A percentile compares a stretch with the other conserved stretches of the same genome.
These are phyloP conservation scores for Neoascochyta sp. DNA, from an alignment of 2,329 filamentous ascomycete genomes.

Conservation along the genomic window DNA sequence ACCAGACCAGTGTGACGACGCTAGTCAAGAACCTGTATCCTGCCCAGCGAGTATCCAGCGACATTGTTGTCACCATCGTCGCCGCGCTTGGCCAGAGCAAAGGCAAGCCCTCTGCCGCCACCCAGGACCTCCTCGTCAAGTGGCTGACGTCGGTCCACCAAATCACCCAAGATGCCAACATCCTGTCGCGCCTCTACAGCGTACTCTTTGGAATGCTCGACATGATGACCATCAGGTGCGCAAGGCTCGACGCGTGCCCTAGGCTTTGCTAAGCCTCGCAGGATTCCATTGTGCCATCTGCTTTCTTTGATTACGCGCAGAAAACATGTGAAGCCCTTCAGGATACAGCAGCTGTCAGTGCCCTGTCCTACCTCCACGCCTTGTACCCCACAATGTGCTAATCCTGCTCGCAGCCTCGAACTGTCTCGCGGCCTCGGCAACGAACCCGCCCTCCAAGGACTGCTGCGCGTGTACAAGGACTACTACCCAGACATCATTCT, in stretches of 20 bases:
- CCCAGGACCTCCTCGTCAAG: conserved; percentile 68
- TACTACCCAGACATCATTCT: conserved; percentile 88
- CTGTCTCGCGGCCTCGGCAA: conserved; percentile 51
- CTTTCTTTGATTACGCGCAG: conserved; percentile 74
- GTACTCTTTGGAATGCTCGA: conserved; percentile 79
- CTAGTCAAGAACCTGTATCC: conserved; percentile 76
- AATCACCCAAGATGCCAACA: conserved; percentile 59
- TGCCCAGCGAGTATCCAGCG: conserved; percentile 57
- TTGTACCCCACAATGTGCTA: conserved; percentile 12
- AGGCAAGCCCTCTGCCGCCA: conserved; percentile 66
- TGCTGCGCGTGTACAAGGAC: conserved; percentile 81
- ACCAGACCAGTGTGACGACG: conserved; percentile 68
- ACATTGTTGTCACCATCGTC: conserved; percentile 62
- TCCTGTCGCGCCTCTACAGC: conserved; percentile 67
- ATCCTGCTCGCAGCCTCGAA: conserved; percentile 42
- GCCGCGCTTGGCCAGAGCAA: conserved; percentile 73
- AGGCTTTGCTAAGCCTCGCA: conserved; percentile 26
- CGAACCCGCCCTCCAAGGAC: conserved; percentile 68
- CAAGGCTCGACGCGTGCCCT: conserved; percentile 3
- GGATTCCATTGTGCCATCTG: conserved; percentile 64
- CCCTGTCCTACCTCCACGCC: not conserved
- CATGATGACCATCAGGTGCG: conserved; percentile 68
- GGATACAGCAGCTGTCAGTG: conserved; percentile 65
- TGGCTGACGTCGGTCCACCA: conserved; percentile 79
- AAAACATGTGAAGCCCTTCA: conserved; percentile 77